These are phyloP conservation scores for Penicillium psychrosexuale DNA, from an alignment of 2,329 filamentous ascomycete species.

Conservation along the genomic window DNA sequence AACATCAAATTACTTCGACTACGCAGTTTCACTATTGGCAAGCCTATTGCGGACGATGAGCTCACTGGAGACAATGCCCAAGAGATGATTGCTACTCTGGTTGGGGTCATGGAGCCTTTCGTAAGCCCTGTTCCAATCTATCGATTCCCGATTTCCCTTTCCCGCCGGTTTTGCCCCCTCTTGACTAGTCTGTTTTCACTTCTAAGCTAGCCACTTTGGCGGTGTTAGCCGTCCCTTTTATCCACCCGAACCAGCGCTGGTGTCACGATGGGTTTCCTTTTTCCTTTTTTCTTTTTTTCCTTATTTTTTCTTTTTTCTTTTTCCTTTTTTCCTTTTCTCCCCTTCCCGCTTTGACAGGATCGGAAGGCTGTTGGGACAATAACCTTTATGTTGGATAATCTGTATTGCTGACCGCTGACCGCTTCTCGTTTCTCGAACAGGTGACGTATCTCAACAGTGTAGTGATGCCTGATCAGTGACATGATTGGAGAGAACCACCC, in stretches of 20 bases:
- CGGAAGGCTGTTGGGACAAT: not conserved
- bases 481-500: constrained; percentile 3
- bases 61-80: constrained; percentile 62
- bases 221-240: constrained; percentile 13
- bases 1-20: constrained; percentile 80
- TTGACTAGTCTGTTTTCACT: constrained; percentile 23
- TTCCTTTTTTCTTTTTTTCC: not conserved
- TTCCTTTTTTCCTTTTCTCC: not conserved
- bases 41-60: constrained; percentile 63
- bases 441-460: constrained; percentile 69
- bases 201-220: constrained; percentile 23
- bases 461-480: constrained; percentile 64
- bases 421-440: constrained; percentile 42
- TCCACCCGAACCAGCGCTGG: constrained; percentile 16
- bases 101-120: constrained; percentile 71
- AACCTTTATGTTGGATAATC: not conserved
- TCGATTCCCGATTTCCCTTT: constrained; percentile 19
- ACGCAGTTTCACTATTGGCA: constrained; percentile 71
- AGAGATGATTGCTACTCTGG: constrained; percentile 61
- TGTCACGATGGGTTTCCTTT: not conserved
- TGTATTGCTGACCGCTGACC: constrained; percentile 24
- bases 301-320: not conserved
- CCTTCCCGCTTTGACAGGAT: constrained; percentile 2
- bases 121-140: constrained; percentile 55
- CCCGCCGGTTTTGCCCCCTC: constrained; percentile 21